Base-by-base conservation (phyloP, 75 land plant species). In the Adiantum capillusveneris region DNA sequence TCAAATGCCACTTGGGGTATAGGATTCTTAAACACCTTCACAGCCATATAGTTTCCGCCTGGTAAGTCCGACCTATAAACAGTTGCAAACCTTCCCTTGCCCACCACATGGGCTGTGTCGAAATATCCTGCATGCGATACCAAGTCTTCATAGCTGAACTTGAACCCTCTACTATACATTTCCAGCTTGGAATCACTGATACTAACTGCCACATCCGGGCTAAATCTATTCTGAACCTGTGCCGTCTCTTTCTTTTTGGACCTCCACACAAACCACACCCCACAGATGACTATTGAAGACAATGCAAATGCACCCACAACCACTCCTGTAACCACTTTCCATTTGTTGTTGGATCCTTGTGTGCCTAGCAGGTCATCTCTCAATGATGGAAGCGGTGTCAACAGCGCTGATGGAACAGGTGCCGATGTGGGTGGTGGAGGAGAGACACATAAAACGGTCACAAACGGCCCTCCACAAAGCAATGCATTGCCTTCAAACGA, bases 41-140 rank as follows among this genome's bases (percentile, higher is more conserved):
- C 60, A 7, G 60, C 60, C 30, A 58, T n/a, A 2, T 19, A 12
- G 30, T 3, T 29, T 1, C 60, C 60, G 31, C 37, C 60, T 34
- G 60, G 37, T 21, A 58, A 16, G 7, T 29, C 60, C 13, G 60
- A 29, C 13, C 60, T 29, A 31, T 58, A 58, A 16, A 58, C 60
- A 5, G 37, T 34, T 16, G 37, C 60, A 17, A 58, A 58, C 12
- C 60, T 19, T 21, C 60, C 60, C 30, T 34, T 29, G 17, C 60
- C 60, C 20, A 58, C 37, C 41, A 30, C 41, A 17, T 58, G 60
- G 34, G 49, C 49, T 7, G 49, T 46, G 17, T 46, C 49, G 17
- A 6, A 46, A 46, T 46, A 46, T 20, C 49, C 49, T 20, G 49
- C 49, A 20, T 46, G 49, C 17, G 49, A 46, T 20, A 46, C 49